A percentile compares a stretch with the other conserved stretches of the same genome.
Evolutionary conservation across 2,329 filamentous ascomycete genomes (phyloP).

Genomic region (Calonectria honghensis): DNA sequence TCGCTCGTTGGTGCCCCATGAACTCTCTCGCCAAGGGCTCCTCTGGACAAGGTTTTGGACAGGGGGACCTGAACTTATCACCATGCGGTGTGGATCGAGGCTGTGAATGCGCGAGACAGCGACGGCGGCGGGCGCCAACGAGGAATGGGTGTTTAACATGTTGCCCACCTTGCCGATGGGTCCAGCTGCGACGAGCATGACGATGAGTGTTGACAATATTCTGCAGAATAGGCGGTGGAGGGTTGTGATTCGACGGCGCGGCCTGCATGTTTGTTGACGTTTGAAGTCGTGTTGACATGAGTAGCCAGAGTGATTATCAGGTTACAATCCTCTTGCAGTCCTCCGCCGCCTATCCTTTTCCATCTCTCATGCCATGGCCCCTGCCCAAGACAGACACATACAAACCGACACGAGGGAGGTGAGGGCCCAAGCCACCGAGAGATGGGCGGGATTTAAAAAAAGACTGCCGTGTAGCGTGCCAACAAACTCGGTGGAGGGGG

Average conservation of each 20-base stretch:
- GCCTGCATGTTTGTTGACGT: constrained; percentile 29
- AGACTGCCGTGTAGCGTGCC: constrained; percentile 23
- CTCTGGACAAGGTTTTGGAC: constrained; percentile 16
- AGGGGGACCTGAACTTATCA: not conserved
- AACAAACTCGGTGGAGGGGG: constrained; percentile 20
- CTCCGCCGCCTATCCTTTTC: not conserved
- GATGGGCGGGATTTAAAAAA: constrained; percentile 7
- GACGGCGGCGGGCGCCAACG: constrained; percentile 15
- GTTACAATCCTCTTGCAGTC: constrained; percentile 16
- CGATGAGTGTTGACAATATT: constrained; percentile 27
- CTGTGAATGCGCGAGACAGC: constrained; percentile 31
- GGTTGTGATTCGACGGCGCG: constrained; percentile 29
- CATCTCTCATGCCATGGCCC: constrained; percentile 22
- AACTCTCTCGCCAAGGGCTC: constrained; percentile 19
- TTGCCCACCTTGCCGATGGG: constrained; percentile 25
- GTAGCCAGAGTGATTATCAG: constrained; percentile 12
- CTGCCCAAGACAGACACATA: constrained; percentile 10
- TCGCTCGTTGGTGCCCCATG: constrained; percentile 21
- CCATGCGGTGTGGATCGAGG: constrained; percentile 24
- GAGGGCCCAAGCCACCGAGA: constrained; percentile 12
- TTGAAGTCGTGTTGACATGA: constrained; percentile 13
- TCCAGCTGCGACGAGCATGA: constrained; percentile 21
- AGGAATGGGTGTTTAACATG: constrained; percentile 34
- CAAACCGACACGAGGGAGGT: constrained; percentile 7
- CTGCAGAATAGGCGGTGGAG: constrained; percentile 14